Evolutionary conservation across 1,284 basidiomycete genomes (phyloP).

Genomic region (Rhizoctonia solani): DNA sequence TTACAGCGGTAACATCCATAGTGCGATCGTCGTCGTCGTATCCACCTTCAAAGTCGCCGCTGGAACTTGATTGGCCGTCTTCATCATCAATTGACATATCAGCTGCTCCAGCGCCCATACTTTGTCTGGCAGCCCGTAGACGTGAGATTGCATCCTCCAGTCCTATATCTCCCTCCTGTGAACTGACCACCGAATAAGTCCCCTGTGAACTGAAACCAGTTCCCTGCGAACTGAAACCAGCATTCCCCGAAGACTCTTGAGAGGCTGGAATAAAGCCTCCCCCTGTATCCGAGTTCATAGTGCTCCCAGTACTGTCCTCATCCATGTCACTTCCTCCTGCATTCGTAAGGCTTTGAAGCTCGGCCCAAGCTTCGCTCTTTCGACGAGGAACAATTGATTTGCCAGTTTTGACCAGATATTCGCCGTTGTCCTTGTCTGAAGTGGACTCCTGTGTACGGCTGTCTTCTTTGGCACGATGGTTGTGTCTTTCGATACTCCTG

Average conservation of each 20-base stretch:
- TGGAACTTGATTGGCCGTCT: constrained; percentile 8
- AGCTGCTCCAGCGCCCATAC: constrained; percentile 32
- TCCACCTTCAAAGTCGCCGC: constrained; percentile 17
- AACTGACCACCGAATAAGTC: background rate
- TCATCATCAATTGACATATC: constrained; percentile 35
- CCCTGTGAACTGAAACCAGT: constrained; percentile 9
- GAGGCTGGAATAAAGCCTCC: background rate
- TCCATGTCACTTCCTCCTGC: constrained; percentile 13
- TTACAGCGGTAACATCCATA: constrained; percentile 27
- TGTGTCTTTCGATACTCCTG: background rate
- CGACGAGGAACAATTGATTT: constrained; percentile 19
- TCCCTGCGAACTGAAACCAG: background rate
- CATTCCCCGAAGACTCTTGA: background rate
- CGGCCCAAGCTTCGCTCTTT: constrained; percentile 36
- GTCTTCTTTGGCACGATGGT: background rate
- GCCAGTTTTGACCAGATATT: constrained; percentile 23
- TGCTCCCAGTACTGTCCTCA: constrained; percentile 23
- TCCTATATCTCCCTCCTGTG: constrained; percentile 14
- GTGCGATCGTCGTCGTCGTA: constrained; percentile 20
- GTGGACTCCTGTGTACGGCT: background rate
- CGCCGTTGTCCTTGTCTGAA: background rate
- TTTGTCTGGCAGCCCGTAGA: constrained; percentile 24
- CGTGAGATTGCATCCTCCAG: constrained; percentile 12
- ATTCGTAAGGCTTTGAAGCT: constrained; percentile 29
- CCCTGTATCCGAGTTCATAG: background rate